These are phyloP conservation scores for Straminergon stramineum DNA, from an alignment of 225 moss, liverwort and hornwort genomes.

Conservation along the genomic window DNA sequence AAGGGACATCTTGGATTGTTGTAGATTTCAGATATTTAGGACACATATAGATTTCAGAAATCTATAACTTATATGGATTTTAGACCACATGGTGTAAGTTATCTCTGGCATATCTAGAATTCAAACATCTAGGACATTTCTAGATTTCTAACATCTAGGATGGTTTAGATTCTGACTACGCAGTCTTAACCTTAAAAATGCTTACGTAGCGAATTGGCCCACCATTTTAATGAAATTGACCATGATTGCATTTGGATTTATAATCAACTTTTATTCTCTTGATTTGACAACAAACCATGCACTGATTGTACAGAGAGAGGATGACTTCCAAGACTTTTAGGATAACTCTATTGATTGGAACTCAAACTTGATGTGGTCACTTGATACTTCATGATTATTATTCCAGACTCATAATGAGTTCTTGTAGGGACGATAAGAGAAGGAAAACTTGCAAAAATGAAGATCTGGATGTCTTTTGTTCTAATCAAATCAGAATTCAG, in stretches of 20 bases:
- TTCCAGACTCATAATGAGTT: background rate
- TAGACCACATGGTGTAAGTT: no score
- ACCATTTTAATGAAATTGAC: no score
- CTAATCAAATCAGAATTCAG: background rate
- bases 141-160: no score
- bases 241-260: background rate
- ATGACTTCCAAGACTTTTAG: background rate
- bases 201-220: no score
- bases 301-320: accelerated
- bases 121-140: no score
- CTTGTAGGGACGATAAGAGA: accelerated
- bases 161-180: no score
- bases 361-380: background rate
- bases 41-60: no score
- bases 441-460: background rate
- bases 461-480: background rate
- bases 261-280: background rate
- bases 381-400: background rate
- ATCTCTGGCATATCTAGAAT: no score
- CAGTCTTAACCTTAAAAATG: no score
- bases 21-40: no score
- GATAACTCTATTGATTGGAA: background rate
- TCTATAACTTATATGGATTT: no score
- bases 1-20: no score
- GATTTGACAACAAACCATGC: background rate